These are phyloP conservation scores for Haplosporangium sp. DNA, from an alignment of 371 early-diverging fungal genomes.

Conservation along the genomic window DNA sequence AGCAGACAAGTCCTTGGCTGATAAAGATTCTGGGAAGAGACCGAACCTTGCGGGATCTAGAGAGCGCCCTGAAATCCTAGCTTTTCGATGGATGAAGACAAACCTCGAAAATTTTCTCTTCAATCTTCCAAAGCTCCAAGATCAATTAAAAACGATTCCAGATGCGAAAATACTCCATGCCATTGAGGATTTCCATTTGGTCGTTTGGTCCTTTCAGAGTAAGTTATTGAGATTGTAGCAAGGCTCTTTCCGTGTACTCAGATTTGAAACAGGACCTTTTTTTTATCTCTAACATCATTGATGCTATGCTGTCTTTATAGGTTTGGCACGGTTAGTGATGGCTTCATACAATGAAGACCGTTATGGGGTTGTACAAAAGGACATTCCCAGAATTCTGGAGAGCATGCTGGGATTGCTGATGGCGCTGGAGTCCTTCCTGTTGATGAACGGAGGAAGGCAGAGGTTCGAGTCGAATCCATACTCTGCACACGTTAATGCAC, in stretches of 20 bases:
- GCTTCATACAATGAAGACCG: slow-evolving; percentile 65
- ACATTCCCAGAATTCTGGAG: slow-evolving; percentile 62
- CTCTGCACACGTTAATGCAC: slow-evolving; percentile 32
- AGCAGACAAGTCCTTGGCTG: slow-evolving; percentile 21
- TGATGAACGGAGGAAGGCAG: slow-evolving; percentile 54
- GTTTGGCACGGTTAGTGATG: slow-evolving; percentile 60
- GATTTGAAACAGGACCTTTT: not conserved
- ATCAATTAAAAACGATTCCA: slow-evolving; percentile 52
- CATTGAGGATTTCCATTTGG: slow-evolving; percentile 58
- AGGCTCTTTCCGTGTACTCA: not conserved
- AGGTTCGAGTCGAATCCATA: slow-evolving; percentile 31
- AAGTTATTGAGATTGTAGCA: slow-evolving; percentile 9
- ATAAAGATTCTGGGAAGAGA: slow-evolving; percentile 21
- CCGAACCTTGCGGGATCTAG: slow-evolving; percentile 18
- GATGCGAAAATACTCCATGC: slow-evolving; percentile 52
- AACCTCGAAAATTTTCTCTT: slow-evolving; percentile 23
- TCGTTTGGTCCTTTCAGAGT: slow-evolving; percentile 65
- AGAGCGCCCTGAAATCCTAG: slow-evolving; percentile 28
- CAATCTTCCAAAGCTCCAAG: slow-evolving; percentile 41
- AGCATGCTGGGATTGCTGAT: slow-evolving; percentile 58
- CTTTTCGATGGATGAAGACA: slow-evolving; percentile 34
- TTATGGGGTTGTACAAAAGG: slow-evolving; percentile 66
- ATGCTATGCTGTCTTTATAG: slow-evolving; percentile 26
- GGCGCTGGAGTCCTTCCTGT: slow-evolving; percentile 54
- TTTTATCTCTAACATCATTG: not conserved